Evolutionary conservation across 345 rosid species (phyloP), one percentile per base, ranked within the genome.

Genomic region (Euphorbia peplus): DNA sequence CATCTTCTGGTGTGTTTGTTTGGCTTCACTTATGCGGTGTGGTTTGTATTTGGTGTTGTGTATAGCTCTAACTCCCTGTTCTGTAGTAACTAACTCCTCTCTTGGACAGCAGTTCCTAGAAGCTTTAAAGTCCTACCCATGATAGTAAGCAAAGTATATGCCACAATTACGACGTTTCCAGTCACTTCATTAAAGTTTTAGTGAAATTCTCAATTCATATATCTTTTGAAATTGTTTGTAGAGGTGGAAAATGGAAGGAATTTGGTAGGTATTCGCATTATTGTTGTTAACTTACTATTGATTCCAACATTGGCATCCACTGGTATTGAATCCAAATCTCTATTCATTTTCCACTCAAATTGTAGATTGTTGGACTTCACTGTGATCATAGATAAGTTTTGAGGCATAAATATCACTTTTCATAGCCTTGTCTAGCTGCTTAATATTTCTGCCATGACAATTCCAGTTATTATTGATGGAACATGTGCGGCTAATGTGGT

Each of bases 401-500:
- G 29, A 30, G 26, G 12, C 18, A 18, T 18, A 64, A 47, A 63
- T 2, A 18, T 64, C 9, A 1, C 28, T 29, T 50, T 11, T 32
- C 52, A 8, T n/a, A 8, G 68, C 39, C 30, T 35, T 22, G 37
- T 5, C 25, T 29, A 19, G 18, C 46, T 50, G 2, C 59, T 32
- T 51, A 50, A 24, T 51, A 13, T 47, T 41, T 21, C 29, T 65
- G 29, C 58, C 41, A 0, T 19, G 10, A 58, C 12, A 1, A 63
- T 32, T 24, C 35, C 48, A 21, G 29, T 4, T 64, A 48, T 29
- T 21, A 6, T 39, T 42, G 32, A 24, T 44, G 66, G 9, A 46
- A 22, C 37, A 42, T 42, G 9, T 62, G 52, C 66, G 22, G 50
- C 48, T 64, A 48, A 42, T 55, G 52, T 39, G 60, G 61, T 24